Percentiles rank a stretch among this genome's conserved stretches.
Conservation (phyloP, 768 basidiomycete genomes). For the Gloeophyllum trabeum region DNA sequence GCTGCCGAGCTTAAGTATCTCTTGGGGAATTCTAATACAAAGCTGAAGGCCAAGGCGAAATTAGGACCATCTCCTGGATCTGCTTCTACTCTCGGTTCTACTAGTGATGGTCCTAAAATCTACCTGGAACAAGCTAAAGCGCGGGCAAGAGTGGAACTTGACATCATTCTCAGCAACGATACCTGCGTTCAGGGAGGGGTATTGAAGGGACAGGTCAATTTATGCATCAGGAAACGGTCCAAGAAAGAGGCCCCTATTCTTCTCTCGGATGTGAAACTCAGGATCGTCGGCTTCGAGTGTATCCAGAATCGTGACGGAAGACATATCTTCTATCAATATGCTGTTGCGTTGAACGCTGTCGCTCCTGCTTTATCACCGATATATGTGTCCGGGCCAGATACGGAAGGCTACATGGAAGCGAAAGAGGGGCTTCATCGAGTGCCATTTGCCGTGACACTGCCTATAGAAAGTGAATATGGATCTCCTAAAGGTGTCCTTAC, state of each 20-base stretch:
- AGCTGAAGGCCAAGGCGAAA: constrained; percentile 41
- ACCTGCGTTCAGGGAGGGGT: constrained; percentile 71
- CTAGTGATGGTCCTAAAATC: constrained; percentile 14
- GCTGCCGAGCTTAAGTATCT: constrained; percentile 49
- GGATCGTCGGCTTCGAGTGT: constrained; percentile 80
- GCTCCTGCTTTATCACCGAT: constrained; percentile 32
- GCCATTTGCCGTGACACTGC: constrained; percentile 64
- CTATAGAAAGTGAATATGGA: constrained; percentile 39
- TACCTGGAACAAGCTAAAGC: constrained; percentile 62
- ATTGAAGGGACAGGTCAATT: constrained; percentile 57
- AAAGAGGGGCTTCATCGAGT: constrained; percentile 57
- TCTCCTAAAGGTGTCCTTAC: constrained; percentile 45
- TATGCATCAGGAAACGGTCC: constrained; percentile 45
- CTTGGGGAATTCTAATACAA: constrained; percentile 49
- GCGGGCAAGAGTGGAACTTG: constrained; percentile 69
- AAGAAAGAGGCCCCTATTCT: constrained; percentile 49
- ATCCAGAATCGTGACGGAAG: constrained; percentile 43
- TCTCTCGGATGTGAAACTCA: constrained; percentile 65
- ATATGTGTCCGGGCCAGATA: constrained; percentile 34
- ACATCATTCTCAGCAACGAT: constrained; percentile 67
- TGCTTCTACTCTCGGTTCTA: no score
- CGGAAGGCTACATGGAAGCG: constrained; percentile 52
- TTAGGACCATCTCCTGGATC: constrained; percentile 21
- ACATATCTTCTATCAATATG: constrained; percentile 77
- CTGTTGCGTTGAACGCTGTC: constrained; percentile 38